Evolutionary conservation across 176 grass and related monocot genomes (phyloP).

Genomic region (bread wheat (Triticum aestivum)): IWGSC_CS_RefSeq_v2.1 NC_057808.1:309831453-309831952

Average conservation of each 20-base stretch:
- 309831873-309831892: background rate
- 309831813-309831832: background rate
- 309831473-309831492: slow-evolving; percentile 43
- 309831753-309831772: background rate
- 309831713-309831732: background rate
- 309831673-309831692: background rate
- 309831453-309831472: slow-evolving; percentile 67
- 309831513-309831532: slow-evolving; percentile 69
- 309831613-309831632: background rate
- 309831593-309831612: background rate
- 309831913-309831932: background rate
- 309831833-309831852: background rate
- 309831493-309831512: slow-evolving; percentile 41
- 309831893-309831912: background rate
- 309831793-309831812: background rate
- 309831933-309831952: background rate
- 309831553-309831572: background rate
- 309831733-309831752: background rate
- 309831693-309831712: background rate
- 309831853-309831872: background rate
- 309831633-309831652: background rate
- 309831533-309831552: slow-evolving; percentile 37
- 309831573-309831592: background rate
- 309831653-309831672: background rate
- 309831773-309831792: background rate